Evolutionary conservation across 1,284 basidiomycete species (phyloP).

Genomic region (Heliocybe sulcata): DNA sequence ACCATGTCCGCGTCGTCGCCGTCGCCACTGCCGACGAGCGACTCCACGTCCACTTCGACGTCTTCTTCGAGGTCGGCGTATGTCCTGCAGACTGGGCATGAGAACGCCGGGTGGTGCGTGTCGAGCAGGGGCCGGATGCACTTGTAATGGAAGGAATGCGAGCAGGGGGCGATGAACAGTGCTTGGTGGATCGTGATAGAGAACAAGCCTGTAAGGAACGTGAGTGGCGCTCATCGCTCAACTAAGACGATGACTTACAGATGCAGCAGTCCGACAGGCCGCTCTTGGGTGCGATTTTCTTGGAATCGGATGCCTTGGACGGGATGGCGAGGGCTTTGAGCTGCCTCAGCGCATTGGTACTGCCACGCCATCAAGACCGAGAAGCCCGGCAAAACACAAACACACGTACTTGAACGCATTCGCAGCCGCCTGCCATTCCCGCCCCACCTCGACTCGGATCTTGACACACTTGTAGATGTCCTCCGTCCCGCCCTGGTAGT

Average conservation of each 20-base stretch:
- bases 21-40: conserved; percentile 23
- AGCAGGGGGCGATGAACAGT: conserved; percentile 94
- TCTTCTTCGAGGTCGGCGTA: conserved; percentile 96
- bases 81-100: conserved; percentile 89
- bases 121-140: conserved; percentile 91
- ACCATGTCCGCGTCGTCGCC: conserved; percentile 38
- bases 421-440: conserved; percentile 84
- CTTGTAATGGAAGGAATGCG: conserved; percentile 97
- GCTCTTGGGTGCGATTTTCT: conserved; percentile 34
- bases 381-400: conserved; percentile 4
- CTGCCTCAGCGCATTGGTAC: conserved; percentile 77
- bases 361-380: conserved; percentile 15
- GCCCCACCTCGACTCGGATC: conserved; percentile 87
- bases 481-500: conserved; percentile 96
- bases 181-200: conserved; percentile 92
- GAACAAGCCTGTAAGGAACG: conserved; percentile 62
- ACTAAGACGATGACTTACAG: conserved; percentile 43
- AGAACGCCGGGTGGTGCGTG: conserved; percentile 88
- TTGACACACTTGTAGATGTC: conserved; percentile 98
- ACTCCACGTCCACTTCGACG: conserved; percentile 64
- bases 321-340: conserved; percentile 64
- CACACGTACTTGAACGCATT: conserved; percentile 92
- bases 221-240: conserved; percentile 1
- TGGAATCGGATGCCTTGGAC: conserved; percentile 15
- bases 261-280: conserved; percentile 90